phyloP scores from a whole-genome alignment of 2,329 filamentous ascomycete genomes.

The Penicillium nordicum region DNA sequence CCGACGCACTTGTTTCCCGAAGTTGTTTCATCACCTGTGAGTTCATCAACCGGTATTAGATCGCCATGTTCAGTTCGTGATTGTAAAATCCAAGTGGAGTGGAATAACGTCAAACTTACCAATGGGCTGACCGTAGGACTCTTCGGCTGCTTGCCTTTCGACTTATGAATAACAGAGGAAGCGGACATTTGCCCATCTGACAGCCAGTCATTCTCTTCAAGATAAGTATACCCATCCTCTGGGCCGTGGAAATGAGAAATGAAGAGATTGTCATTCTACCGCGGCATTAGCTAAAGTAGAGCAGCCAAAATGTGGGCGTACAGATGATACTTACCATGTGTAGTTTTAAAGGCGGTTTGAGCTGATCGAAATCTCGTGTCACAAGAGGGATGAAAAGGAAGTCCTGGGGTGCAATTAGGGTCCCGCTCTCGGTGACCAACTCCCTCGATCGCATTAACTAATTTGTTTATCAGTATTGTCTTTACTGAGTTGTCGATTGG shows the following conservation, averaged over 20 bases:
- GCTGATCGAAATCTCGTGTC: slow-evolving; percentile 30
- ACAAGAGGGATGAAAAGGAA: slow-evolving; percentile 81
- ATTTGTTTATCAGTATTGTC: slow-evolving; percentile 29
- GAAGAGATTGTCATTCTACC: slow-evolving; percentile 74
- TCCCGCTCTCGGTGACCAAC: slow-evolving; percentile 70
- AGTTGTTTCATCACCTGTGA: slow-evolving; percentile 54
- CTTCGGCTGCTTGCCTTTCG: slow-evolving; percentile 17
- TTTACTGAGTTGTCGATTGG: not conserved
- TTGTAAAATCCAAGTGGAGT: not conserved
- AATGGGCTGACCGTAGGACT: slow-evolving; percentile 21
- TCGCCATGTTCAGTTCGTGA: not conserved
- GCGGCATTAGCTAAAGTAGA: not conserved
- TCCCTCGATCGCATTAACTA: slow-evolving; percentile 76
- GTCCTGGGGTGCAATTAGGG: slow-evolving; percentile 69
- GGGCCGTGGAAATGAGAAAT: slow-evolving; percentile 81
- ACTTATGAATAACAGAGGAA: slow-evolving; percentile 38
- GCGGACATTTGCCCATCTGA: slow-evolving; percentile 35
- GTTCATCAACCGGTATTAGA: not conserved
- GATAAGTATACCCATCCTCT: slow-evolving; percentile 67
- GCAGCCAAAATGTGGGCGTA: not conserved
- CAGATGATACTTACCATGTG: slow-evolving; percentile 37
- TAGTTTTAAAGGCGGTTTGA: slow-evolving; percentile 35
- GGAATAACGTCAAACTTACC: slow-evolving; percentile 15
- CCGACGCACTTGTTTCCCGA: slow-evolving; percentile 54
- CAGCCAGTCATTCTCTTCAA: slow-evolving; percentile 58